These are phyloP conservation scores for Setaria italica DNA, from an alignment of 202 grass and related monocot species.

Conservation along the genomic window DNA sequence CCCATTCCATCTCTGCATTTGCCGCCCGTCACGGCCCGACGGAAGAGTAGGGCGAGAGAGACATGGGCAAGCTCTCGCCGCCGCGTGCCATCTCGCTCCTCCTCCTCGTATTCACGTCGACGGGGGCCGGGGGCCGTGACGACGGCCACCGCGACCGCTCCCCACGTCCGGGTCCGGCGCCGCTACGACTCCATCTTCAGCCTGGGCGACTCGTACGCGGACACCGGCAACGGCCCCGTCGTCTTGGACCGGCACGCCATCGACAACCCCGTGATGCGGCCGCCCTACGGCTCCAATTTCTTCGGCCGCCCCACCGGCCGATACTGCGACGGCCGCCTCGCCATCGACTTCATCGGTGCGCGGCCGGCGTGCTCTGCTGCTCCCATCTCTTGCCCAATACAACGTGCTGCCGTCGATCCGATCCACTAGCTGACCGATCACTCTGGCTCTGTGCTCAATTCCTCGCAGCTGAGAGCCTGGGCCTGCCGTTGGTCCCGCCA, in stretches of 20 bases:
- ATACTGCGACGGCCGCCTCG: constrained; percentile 63
- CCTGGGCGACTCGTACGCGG: constrained; percentile 69
- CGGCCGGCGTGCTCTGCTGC: too few relatives aligned
- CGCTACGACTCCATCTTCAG: constrained; percentile 58
- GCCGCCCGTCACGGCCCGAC: too few relatives aligned
- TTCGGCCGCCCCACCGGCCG: constrained; percentile 65
- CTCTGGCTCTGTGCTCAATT: too few relatives aligned
- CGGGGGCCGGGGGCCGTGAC: neutral
- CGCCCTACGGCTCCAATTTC: constrained; percentile 69
- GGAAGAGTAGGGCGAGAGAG: too few relatives aligned
- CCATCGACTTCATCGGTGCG: constrained; percentile 74
- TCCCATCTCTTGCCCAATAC: too few relatives aligned
- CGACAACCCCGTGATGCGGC: neutral
- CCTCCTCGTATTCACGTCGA: neutral
- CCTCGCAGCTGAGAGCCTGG: constrained; percentile 52
- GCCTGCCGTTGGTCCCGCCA: constrained; percentile 63
- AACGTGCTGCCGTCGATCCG: too few relatives aligned
- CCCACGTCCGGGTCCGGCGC: neutral
- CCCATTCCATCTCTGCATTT: too few relatives aligned
- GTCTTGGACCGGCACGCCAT: neutral
- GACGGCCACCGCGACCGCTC: neutral
- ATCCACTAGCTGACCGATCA: too few relatives aligned
- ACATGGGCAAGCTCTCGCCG: too few relatives aligned
- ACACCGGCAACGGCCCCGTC: constrained; percentile 65
- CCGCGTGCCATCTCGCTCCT: neutral